A percentile compares a stretch with the other conserved stretches of the same genome.
Conservation (phyloP, 352 stramenopile species). For the Pythium utonaiense region DNA sequence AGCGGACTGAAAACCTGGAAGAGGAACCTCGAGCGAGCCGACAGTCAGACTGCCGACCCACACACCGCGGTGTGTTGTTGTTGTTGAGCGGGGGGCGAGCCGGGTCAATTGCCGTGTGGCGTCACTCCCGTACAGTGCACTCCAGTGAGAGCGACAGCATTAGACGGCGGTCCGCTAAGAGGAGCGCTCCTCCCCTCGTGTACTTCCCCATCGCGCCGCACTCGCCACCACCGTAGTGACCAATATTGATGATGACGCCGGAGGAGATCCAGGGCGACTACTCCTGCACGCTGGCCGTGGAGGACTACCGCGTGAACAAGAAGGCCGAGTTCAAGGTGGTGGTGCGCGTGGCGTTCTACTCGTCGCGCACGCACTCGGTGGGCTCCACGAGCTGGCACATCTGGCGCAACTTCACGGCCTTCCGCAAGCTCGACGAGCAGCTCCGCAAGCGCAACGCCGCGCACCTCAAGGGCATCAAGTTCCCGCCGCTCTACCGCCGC, state of each 20-base stretch:
- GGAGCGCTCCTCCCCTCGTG: neutral
- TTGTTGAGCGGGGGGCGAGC: neutral
- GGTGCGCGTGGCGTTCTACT: constrained; percentile 70
- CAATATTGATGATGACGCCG: constrained; percentile 49
- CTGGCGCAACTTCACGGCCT: constrained; percentile 75
- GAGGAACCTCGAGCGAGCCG: constrained; percentile 2
- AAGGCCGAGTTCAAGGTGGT: constrained; percentile 84
- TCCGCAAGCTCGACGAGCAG: constrained; percentile 80
- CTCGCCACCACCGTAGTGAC: too few relatives aligned
- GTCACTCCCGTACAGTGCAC: neutral
- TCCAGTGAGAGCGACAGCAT: neutral
- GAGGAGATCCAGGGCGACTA: constrained; percentile 85
- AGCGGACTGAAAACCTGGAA: constrained; percentile 2
- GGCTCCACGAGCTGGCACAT: constrained; percentile 79
- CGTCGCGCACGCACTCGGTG: constrained; percentile 56
- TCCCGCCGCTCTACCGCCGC: constrained; percentile 69
- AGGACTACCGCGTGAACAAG: constrained; percentile 73
- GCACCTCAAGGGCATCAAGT: constrained; percentile 84
- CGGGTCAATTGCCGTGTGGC: neutral
- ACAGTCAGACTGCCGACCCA: too few relatives aligned
- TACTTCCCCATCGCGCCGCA: neutral
- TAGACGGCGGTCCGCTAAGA: constrained; percentile 20
- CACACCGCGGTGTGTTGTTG: constrained; percentile 6
- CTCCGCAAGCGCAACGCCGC: constrained; percentile 65
- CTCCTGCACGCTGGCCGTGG: constrained; percentile 47